Conservation (phyloP, 306 rosid species). For the Dryas alaskensis region DNA sequence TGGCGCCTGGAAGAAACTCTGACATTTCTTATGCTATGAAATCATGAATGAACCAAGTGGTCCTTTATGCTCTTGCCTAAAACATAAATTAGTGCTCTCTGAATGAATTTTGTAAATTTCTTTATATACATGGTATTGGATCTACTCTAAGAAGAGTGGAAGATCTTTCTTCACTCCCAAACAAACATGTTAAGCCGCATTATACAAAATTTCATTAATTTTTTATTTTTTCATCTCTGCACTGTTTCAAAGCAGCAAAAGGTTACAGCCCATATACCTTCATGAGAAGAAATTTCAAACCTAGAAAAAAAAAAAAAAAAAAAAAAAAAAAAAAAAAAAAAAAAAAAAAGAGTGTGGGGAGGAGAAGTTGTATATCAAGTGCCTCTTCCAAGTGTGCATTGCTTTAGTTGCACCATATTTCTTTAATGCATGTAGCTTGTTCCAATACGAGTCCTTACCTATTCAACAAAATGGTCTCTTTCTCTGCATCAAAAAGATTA, state of each 20-base stretch:
- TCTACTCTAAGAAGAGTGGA: background rate
- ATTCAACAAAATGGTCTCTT: slow-evolving; percentile 57
- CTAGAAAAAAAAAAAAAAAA: background rate
- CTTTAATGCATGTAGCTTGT: background rate
- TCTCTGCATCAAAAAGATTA: slow-evolving; percentile 42
- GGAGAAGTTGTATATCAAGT: slow-evolving; percentile 3
- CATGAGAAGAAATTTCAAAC: background rate
- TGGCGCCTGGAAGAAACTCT: too few species aligned
- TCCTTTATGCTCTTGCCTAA: background rate
- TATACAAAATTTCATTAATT: slow-evolving; percentile 13
- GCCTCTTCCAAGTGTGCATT: slow-evolving; percentile 8
- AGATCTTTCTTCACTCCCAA: background rate
- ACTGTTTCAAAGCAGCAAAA: slow-evolving; percentile 9
- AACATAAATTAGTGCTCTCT: background rate
- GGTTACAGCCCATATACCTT: background rate
- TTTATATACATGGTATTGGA: slow-evolving; percentile 2
- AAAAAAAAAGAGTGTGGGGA: background rate
- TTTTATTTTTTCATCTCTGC: slow-evolving; percentile 3
- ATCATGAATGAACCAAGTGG: background rate
- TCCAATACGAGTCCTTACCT: background rate
- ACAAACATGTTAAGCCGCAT: background rate
- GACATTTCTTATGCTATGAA: too few species aligned
- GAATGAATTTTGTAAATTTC: background rate
- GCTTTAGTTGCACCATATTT: background rate
- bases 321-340: background rate